Conservation (phyloP, 352 stramenopile genomes). For the Phytophthora brassicae region DNA sequence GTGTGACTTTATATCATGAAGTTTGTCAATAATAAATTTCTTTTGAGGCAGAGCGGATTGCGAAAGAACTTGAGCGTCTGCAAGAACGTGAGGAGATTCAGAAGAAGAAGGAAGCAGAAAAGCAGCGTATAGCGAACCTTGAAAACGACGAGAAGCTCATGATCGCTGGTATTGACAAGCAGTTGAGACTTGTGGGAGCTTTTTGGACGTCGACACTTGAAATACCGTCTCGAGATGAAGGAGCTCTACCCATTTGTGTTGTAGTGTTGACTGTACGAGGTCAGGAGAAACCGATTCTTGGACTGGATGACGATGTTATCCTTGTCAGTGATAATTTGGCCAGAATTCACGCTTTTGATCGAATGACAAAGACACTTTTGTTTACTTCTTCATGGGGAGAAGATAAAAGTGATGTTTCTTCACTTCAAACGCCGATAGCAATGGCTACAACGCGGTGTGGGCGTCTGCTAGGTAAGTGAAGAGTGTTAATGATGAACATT, state of each 20-base stretch:
- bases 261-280: conserved; percentile 24
- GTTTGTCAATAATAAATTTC: too few species aligned
- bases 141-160: conserved; percentile 39
- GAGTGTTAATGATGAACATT: neutral
- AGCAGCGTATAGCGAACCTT: conserved; percentile 42
- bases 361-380: conserved; percentile 26
- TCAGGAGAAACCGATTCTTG: conserved; percentile 33
- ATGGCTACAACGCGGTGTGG: conserved; percentile 31
- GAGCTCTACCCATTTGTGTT: conserved; percentile 26
- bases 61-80: conserved; percentile 34
- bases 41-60: conserved; percentile 48
- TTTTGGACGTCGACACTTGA: conserved; percentile 48
- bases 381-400: conserved; percentile 22
- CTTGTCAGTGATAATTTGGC: conserved; percentile 38
- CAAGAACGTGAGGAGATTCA: conserved; percentile 35
- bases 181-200: conserved; percentile 46
- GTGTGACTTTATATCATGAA: too few species aligned
- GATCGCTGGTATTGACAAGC: conserved; percentile 43
- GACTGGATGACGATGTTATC: conserved; percentile 34
- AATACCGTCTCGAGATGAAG: conserved; percentile 3
- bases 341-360: conserved; percentile 36
- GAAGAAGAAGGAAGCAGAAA: conserved; percentile 31
- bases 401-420: neutral
- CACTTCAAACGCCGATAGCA: conserved; percentile 15
- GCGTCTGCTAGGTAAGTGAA: conserved; percentile 26